phyloP scores from a whole-genome alignment of 129 eudicot genomes.

The Ambrosia trifida region DNA sequence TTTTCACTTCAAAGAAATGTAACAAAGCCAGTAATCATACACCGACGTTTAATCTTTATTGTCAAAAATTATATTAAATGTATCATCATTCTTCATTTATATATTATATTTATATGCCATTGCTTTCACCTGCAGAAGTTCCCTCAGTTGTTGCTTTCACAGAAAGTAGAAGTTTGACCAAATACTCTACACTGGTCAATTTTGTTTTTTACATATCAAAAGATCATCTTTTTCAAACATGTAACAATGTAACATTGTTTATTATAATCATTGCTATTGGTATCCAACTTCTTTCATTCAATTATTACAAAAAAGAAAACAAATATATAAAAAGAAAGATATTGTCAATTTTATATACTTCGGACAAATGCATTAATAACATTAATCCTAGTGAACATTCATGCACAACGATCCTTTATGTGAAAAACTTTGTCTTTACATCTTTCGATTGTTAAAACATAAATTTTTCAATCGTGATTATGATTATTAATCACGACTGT shows the following conservation, averaged over 20 bases:
- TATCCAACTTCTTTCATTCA: constrained; percentile 24
- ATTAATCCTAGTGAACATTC: neutral
- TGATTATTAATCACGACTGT: neutral
- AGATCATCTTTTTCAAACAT: constrained; percentile 33
- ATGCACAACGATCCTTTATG: neutral
- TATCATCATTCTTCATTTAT: neutral
- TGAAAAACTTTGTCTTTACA: neutral
- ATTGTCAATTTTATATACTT: neutral
- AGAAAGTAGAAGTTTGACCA: constrained; percentile 64
- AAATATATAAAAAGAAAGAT: neutral
- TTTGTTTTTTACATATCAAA: constrained; percentile 49
- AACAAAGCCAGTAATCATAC: neutral
- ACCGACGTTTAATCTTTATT: neutral
- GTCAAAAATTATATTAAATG: neutral
- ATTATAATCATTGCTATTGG: constrained; percentile 15
- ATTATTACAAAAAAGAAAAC: constrained; percentile 10
- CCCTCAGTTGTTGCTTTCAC: constrained; percentile 76
- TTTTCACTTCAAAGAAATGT: neutral
- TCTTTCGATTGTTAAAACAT: neutral
- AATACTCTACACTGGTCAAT: constrained; percentile 39
- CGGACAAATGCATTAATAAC: neutral
- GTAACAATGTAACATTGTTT: neutral
- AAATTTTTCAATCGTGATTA: neutral
- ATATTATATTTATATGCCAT: neutral
- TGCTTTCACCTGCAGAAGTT: constrained; percentile 51